Evolutionary conservation across 2,329 filamentous ascomycete genomes (phyloP).

Genomic region (Sporothrix variecibatus): DNA sequence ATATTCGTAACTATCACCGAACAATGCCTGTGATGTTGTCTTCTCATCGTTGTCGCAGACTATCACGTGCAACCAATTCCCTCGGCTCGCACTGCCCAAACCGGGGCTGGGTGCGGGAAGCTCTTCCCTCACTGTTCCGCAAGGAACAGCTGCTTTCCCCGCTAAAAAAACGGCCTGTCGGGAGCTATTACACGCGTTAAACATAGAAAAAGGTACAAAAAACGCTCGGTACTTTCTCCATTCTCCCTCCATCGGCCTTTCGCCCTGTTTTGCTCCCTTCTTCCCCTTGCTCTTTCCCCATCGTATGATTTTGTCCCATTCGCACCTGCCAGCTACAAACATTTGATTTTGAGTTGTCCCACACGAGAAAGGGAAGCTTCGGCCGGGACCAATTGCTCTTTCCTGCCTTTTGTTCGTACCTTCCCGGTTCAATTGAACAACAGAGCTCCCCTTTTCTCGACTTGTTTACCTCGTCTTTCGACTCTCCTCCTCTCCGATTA

Average conservation of each 20-base stretch:
- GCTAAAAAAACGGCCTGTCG: background rate
- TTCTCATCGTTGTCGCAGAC: background rate
- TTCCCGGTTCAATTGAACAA: background rate
- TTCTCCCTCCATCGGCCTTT: no score
- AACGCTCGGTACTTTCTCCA: background rate
- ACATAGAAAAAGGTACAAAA: no score
- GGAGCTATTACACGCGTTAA: background rate
- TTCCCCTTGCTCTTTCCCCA: background rate
- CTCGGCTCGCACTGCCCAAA: slow-evolving; percentile 10
- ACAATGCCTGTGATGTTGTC: background rate
- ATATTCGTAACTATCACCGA: no score
- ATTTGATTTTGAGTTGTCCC: background rate
- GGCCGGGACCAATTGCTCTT: background rate
- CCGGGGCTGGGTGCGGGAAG: background rate
- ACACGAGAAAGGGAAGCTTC: background rate
- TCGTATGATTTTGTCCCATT: background rate
- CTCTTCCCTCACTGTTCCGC: background rate
- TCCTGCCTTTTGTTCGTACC: background rate
- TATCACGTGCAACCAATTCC: background rate
- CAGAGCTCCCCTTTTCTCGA: background rate
- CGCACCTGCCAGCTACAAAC: no score
- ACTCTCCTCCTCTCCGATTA: background rate
- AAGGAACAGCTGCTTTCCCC: background rate
- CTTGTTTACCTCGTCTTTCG: background rate
- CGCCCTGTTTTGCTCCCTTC: no score